A percentile compares a stretch with the other conserved stretches of the same genome.
These are phyloP conservation scores for Daldinia loculata DNA, from an alignment of 495 filamentous ascomycete species.

Conservation along the genomic window DNA sequence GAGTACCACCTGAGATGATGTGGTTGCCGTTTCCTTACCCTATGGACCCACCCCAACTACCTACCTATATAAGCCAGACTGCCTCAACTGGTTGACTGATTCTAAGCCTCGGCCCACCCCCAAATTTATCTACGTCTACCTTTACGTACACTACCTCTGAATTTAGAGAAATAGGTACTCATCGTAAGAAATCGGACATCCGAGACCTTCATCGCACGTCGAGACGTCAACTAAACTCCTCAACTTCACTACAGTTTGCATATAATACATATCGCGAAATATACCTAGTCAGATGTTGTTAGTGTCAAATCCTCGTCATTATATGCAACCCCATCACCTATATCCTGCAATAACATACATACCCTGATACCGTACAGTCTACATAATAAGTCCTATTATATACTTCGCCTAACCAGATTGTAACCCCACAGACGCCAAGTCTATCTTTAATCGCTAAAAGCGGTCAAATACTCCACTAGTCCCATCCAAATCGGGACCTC, in stretches of 20 bases:
- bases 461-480: conserved; percentile 32
- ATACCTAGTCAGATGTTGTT: conserved; percentile 1
- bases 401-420: conserved; percentile 25
- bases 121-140: conserved; percentile 4
- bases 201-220: not conserved
- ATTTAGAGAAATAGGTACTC: not conserved
- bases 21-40: not conserved
- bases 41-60: not conserved
- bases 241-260: too few relatives aligned
- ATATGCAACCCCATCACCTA: conserved; percentile 28
- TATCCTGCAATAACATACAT: conserved; percentile 8
- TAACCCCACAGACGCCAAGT: conserved; percentile 39
- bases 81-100: not conserved
- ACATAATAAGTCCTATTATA: conserved; percentile 17
- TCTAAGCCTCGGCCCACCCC: conserved; percentile 4
- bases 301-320: conserved; percentile 33
- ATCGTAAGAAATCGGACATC: not conserved
- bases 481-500: conserved; percentile 36
- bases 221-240: not conserved
- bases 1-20: not conserved
- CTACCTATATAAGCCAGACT: not conserved
- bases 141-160: not conserved
- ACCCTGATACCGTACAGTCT: not conserved
- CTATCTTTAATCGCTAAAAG: conserved; percentile 30
- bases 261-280: not conserved